Percentiles rank a stretch among this genome's conserved stretches.
Conservation (phyloP, 2,329 filamentous ascomycete species). For the Penicillium palitans region DNA sequence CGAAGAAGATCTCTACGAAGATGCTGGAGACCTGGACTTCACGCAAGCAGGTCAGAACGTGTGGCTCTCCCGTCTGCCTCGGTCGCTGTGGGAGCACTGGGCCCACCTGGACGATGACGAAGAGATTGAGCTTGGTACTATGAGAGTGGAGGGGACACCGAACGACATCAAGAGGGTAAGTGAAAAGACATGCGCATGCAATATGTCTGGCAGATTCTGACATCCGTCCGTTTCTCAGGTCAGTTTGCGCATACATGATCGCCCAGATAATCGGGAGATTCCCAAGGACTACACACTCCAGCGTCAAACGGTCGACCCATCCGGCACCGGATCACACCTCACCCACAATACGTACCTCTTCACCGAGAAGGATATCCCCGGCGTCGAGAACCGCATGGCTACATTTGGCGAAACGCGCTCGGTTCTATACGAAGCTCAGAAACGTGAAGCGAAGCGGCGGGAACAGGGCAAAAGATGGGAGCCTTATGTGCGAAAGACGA, state of each 20-base stretch:
- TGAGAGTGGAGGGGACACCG: slow-evolving; percentile 61
- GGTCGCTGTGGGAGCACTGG: slow-evolving; percentile 80
- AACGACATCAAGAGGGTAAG: slow-evolving; percentile 52
- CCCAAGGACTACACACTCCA: slow-evolving; percentile 87
- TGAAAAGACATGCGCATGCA: background rate
- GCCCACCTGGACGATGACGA: slow-evolving; percentile 72
- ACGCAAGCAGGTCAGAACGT: slow-evolving; percentile 48
- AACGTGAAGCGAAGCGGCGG: slow-evolving; percentile 47
- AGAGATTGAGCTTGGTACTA: slow-evolving; percentile 76
- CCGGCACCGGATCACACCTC: slow-evolving; percentile 36
- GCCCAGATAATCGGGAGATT: slow-evolving; percentile 69
- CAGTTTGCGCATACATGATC: slow-evolving; percentile 65
- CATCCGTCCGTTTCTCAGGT: slow-evolving; percentile 55
- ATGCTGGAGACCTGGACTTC: slow-evolving; percentile 65
- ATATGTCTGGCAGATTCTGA: slow-evolving; percentile 18
- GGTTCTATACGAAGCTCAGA: slow-evolving; percentile 49
- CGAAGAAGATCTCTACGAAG: slow-evolving; percentile 72
- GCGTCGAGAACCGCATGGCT: slow-evolving; percentile 57
- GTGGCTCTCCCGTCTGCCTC: slow-evolving; percentile 77
- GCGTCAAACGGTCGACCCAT: slow-evolving; percentile 58
- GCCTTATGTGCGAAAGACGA: slow-evolving; percentile 60
- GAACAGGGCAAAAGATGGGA: slow-evolving; percentile 56
- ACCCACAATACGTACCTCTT: slow-evolving; percentile 89
- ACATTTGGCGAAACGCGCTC: slow-evolving; percentile 48
- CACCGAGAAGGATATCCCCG: slow-evolving; percentile 86